phyloP scores from a whole-genome alignment of 1,284 basidiomycete genomes.

The Tilletia indica region DNA sequence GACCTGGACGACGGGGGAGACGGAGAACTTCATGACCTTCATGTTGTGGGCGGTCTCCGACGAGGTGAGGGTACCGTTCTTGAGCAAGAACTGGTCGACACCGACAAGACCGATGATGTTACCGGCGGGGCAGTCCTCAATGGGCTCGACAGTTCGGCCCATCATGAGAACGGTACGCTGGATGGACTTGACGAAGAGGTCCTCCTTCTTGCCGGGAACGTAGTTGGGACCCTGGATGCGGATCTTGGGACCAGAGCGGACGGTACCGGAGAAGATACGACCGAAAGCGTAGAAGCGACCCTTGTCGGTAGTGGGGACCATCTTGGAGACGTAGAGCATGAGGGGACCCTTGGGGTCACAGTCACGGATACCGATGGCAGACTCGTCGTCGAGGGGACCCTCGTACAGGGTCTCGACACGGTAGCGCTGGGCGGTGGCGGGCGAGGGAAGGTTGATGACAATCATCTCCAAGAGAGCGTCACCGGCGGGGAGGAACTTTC shows the following conservation, averaged over 20 bases:
- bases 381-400: conserved; percentile 99
- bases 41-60: conserved; percentile 99
- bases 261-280: conserved; percentile 99
- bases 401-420: conserved; percentile 99
- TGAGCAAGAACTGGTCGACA: conserved; percentile 99
- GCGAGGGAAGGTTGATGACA: conserved; percentile 90
- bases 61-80: conserved; percentile 90
- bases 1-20: conserved; percentile 98
- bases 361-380: conserved; percentile 96
- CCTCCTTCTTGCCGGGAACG: conserved; percentile 96
- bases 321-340: conserved; percentile 99
- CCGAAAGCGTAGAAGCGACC: conserved; percentile 99
- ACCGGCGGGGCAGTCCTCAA: conserved; percentile 97
- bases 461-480: conserved; percentile 99
- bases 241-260: conserved; percentile 94
- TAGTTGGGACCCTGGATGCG: conserved; percentile 99
- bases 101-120: conserved; percentile 99
- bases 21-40: conserved; percentile 90
- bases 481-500: conserved; percentile 98
- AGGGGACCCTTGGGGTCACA: conserved; percentile 96
- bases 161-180: conserved; percentile 99
- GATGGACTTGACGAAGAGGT: conserved; percentile 95
- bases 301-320: conserved; percentile 99
- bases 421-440: conserved; percentile 93
- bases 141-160: conserved; percentile 98